phyloP scores from a whole-genome alignment of 2,329 filamentous ascomycete species.

The Thermothelomyces thermophilus region DNA sequence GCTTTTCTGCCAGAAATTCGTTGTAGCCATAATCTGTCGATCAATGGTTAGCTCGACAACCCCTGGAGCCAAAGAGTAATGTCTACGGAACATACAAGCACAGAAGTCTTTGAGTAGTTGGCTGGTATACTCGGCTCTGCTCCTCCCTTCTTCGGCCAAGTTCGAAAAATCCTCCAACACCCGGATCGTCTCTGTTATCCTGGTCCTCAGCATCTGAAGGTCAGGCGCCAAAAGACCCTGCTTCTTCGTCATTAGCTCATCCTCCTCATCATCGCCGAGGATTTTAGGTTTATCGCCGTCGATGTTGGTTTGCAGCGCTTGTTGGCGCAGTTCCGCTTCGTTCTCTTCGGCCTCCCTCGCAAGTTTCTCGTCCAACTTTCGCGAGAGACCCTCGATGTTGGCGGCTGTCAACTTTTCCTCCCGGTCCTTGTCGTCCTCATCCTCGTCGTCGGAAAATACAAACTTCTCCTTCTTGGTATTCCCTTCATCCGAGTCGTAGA shows the following conservation, averaged over 20 bases:
- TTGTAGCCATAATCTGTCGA: slow-evolving; percentile 78
- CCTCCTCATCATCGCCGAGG: slow-evolving; percentile 55
- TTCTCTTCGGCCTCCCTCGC: slow-evolving; percentile 76
- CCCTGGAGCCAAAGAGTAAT: not conserved
- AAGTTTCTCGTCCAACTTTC: slow-evolving; percentile 71
- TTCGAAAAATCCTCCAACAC: slow-evolving; percentile 85
- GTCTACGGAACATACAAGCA: slow-evolving; percentile 43
- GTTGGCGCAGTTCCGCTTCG: slow-evolving; percentile 77
- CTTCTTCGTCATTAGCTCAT: slow-evolving; percentile 50
- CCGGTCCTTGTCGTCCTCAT: slow-evolving; percentile 79
- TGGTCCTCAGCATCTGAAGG: slow-evolving; percentile 76
- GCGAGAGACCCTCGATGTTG: slow-evolving; percentile 88
- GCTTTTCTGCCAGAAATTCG: slow-evolving; percentile 88
- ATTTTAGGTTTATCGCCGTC: slow-evolving; percentile 65
- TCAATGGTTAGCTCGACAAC: not conserved
- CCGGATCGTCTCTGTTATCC: slow-evolving; percentile 89
- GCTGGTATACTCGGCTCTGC: slow-evolving; percentile 78
- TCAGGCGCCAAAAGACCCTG: slow-evolving; percentile 73
- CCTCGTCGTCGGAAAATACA: slow-evolving; percentile 96
- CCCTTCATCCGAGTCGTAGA: slow-evolving; percentile 67
- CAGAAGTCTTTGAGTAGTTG: slow-evolving; percentile 89
- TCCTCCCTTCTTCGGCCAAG: slow-evolving; percentile 70
- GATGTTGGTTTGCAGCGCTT: slow-evolving; percentile 89
- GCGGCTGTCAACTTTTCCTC: slow-evolving; percentile 90
- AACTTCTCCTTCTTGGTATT: slow-evolving; percentile 47